phyloP scores from a whole-genome alignment of 2,329 filamentous ascomycete species.

The Claviceps sp. region DNA sequence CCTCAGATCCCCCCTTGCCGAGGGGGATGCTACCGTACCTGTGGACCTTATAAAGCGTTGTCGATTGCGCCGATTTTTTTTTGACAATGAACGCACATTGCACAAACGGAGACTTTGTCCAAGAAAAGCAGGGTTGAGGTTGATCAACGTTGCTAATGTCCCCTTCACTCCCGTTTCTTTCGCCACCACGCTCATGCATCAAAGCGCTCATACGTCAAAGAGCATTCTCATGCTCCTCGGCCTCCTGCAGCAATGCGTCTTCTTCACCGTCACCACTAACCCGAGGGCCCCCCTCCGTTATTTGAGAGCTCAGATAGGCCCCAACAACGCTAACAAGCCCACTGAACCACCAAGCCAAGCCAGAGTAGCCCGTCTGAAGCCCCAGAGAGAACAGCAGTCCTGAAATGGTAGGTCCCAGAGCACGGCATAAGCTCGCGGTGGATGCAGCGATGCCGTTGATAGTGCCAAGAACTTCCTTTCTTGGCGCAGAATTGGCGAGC shows the following conservation, averaged over 20 bases:
- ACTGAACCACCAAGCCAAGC: constrained; percentile 87
- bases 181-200: not conserved
- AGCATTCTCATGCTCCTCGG: constrained; percentile 18
- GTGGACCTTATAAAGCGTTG: too few relatives aligned
- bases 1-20: too few relatives aligned
- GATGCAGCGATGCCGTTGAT: constrained; percentile 90
- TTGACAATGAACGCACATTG: too few relatives aligned
- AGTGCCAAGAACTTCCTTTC: constrained; percentile 70
- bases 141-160: not conserved
- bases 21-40: too few relatives aligned
- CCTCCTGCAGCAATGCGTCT: constrained; percentile 20
- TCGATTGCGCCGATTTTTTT: too few relatives aligned
- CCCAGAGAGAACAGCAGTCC: constrained; percentile 75
- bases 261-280: constrained; percentile 28
- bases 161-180: too few relatives aligned
- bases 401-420: constrained; percentile 78
- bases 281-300: constrained; percentile 48
- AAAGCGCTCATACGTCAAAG: constrained; percentile 12
- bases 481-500: constrained; percentile 76
- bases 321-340: constrained; percentile 64
- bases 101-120: too few relatives aligned
- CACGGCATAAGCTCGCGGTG: constrained; percentile 76
- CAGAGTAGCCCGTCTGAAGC: constrained; percentile 67
- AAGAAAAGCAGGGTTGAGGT: not conserved
- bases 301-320: constrained; percentile 59